Evolutionary conservation across 1,284 basidiomycete species (phyloP).

Genomic region (Moniliophthora roreri): DNA sequence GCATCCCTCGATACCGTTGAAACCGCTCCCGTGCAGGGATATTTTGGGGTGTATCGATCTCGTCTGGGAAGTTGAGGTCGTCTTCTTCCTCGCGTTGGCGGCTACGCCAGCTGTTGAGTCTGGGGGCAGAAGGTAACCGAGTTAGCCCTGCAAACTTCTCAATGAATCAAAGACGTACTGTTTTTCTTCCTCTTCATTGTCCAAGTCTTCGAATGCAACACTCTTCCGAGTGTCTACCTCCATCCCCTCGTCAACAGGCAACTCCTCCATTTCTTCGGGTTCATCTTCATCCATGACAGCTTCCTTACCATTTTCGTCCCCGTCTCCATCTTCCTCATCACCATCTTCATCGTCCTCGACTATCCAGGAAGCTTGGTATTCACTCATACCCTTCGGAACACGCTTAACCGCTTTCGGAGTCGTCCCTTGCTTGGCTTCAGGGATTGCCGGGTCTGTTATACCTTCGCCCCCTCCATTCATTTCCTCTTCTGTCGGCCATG

Average conservation of each 20-base stretch:
- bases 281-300: constrained; percentile 48
- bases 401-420: constrained; percentile 75
- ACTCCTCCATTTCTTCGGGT: constrained; percentile 42
- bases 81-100: constrained; percentile 73
- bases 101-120: constrained; percentile 69
- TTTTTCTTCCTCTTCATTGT: constrained; percentile 79
- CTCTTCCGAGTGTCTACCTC: constrained; percentile 61
- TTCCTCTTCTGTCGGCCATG: constrained; percentile 98
- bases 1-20: constrained; percentile 90
- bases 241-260: constrained; percentile 52
- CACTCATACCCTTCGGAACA: constrained; percentile 88
- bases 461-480: constrained; percentile 54
- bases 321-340: constrained; percentile 43
- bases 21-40: constrained; percentile 86
- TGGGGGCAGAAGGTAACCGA: constrained; percentile 35
- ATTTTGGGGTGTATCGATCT: constrained; percentile 95
- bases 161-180: constrained; percentile 56
- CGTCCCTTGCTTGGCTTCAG: constrained; percentile 64
- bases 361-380: constrained; percentile 95
- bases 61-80: constrained; percentile 90
- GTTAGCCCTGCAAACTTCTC: constrained; percentile 5
- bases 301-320: constrained; percentile 33
- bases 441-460: constrained; percentile 41
- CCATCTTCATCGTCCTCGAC: constrained; percentile 81
- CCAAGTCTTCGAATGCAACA: constrained; percentile 73